Conservation (phyloP, 1,139 yeast genomes). For the Geotrichum europaeum region DNA sequence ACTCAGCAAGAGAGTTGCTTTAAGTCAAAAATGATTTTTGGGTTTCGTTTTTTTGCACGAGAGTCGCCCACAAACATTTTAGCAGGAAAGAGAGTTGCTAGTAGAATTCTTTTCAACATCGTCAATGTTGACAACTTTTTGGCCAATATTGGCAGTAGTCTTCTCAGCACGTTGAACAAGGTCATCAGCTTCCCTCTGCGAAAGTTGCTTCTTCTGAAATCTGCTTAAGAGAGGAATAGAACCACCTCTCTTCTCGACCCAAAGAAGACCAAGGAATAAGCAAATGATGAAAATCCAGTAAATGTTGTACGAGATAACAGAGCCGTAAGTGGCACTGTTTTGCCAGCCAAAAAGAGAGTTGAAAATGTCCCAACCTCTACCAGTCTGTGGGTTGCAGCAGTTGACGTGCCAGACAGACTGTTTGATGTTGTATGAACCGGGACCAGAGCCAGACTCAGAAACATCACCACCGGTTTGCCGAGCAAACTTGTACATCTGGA, state of each 20-base stretch:
- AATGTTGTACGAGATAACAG: conserved; percentile 65
- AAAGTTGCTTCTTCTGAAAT: conserved; percentile 26
- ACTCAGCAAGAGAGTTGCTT: not conserved
- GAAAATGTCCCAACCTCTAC: conserved; percentile 88
- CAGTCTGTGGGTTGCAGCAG: conserved; percentile 88
- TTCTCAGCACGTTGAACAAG: conserved; percentile 31
- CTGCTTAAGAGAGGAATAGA: conserved; percentile 27
- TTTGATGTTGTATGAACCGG: conserved; percentile 84
- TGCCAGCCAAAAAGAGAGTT: conserved; percentile 96
- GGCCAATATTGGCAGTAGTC: conserved; percentile 21
- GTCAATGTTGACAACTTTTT: not conserved
- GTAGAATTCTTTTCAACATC: conserved; percentile 11
- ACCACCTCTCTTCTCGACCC: conserved; percentile 49
- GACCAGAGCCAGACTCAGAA: conserved; percentile 85
- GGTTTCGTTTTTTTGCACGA: not conserved
- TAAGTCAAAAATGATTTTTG: not conserved
- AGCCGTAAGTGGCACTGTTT: conserved; percentile 89
- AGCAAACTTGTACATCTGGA: conserved; percentile 65
- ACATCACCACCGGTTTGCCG: conserved; percentile 78
- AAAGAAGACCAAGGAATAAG: conserved; percentile 46
- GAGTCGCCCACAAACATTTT: not conserved
- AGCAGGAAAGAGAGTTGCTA: not conserved
- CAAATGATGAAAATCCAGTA: conserved; percentile 68
- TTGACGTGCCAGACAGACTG: conserved; percentile 91
- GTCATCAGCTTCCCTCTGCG: conserved; percentile 29